Evolutionary conservation across 2,329 filamentous ascomycete species (phyloP).

Genomic region (Raffaelea ambrosiae): DNA sequence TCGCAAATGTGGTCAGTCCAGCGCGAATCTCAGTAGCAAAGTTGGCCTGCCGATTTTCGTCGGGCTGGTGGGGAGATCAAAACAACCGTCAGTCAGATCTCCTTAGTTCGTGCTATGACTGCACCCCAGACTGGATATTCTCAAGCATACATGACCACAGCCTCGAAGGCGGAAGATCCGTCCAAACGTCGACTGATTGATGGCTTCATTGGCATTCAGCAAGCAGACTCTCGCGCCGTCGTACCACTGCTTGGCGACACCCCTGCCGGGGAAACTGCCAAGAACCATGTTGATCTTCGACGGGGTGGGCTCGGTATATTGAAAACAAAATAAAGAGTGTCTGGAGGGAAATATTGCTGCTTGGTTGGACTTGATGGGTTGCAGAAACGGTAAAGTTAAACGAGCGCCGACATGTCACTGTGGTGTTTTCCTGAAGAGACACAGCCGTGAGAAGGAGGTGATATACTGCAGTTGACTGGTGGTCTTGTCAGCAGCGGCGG

Average conservation of each 20-base stretch:
- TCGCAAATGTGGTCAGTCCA: slow-evolving; percentile 70
- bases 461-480: too few species aligned
- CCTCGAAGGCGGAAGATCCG: slow-evolving; percentile 58
- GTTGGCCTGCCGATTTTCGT: slow-evolving; percentile 57
- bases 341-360: too few species aligned
- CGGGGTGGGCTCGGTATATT: neutral
- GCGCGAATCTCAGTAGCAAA: slow-evolving; percentile 74
- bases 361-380: too few species aligned
- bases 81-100: too few species aligned
- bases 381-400: too few species aligned
- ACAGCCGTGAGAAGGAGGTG: too few species aligned
- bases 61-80: slow-evolving; percentile 29
- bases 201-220: slow-evolving; percentile 25
- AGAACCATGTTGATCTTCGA: neutral
- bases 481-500: too few species aligned
- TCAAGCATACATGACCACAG: slow-evolving; percentile 56
- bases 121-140: too few species aligned
- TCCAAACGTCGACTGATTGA: slow-evolving; percentile 40
- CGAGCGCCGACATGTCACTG: too few species aligned
- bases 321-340: neutral
- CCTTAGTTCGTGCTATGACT: too few species aligned
- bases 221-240: slow-evolving; percentile 50
- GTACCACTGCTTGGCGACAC: slow-evolving; percentile 39
- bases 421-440: too few species aligned
- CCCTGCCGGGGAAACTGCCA: neutral